Evolutionary conservation across 257 asterid species (phyloP).

Genomic region (Galeopsis tetrahit): DNA sequence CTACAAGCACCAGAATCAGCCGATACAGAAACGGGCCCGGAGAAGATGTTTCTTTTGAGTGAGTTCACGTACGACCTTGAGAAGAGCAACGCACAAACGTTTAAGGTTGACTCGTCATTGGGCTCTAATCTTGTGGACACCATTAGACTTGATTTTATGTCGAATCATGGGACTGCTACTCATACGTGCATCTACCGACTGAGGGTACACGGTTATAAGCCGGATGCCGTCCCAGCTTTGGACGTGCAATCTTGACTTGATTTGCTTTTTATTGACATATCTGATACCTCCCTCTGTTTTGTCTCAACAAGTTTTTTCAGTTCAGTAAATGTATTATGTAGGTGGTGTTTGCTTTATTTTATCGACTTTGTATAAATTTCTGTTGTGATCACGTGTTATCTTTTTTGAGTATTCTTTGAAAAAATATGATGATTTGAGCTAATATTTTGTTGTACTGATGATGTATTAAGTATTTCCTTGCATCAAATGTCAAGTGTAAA

Average conservation of each 20-base stretch:
- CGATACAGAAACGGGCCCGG: slow-evolving; percentile 35
- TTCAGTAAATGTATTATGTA: slow-evolving; percentile 13
- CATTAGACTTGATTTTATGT: slow-evolving; percentile 71
- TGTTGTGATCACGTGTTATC: neutral
- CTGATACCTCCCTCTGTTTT: neutral
- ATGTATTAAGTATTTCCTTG: too few species aligned
- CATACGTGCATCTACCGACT: slow-evolving; percentile 90
- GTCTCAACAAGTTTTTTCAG: neutral
- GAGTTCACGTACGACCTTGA: slow-evolving; percentile 81
- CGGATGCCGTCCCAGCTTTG: slow-evolving; percentile 44
- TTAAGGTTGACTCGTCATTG: slow-evolving; percentile 51
- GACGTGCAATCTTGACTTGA: slow-evolving; percentile 45
- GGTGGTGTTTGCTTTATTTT: neutral
- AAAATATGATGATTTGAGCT: neutral
- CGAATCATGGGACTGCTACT: slow-evolving; percentile 78
- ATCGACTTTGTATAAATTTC: slow-evolving; percentile 21
- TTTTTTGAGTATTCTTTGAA: neutral
- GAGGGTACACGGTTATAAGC: slow-evolving; percentile 84
- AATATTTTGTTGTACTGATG: too few species aligned
- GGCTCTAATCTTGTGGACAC: slow-evolving; percentile 56
- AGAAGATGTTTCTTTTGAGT: slow-evolving; percentile 55
- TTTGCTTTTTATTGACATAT: neutral
- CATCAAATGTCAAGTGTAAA: too few species aligned
- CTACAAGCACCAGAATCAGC: slow-evolving; percentile 43
- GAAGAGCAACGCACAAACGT: slow-evolving; percentile 81